Evolutionary conservation across 2,329 filamentous ascomycete species (phyloP), one percentile per base, ranked within the genome.

Genomic region (Diaporthe destruens): DNA sequence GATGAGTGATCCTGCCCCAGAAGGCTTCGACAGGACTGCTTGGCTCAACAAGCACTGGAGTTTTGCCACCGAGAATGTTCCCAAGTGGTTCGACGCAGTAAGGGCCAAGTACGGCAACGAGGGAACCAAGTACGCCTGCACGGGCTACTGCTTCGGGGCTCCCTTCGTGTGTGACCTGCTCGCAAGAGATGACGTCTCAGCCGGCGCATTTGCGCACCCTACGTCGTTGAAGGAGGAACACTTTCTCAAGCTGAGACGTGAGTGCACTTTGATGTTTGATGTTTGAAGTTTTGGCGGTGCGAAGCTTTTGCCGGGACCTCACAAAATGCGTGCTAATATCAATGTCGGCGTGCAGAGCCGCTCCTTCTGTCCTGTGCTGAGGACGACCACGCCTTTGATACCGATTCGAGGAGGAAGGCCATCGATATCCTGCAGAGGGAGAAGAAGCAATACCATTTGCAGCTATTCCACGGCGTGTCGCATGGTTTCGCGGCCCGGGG

Each of bases 401-500:
- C 80, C 2, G 79, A 81, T 32, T 77, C 79, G 0, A 78, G 85
- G n/a, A 79, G 81, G 18, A 79, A 78, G 53, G 85, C 85, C 2
- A 54, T 86, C 1, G 84, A 86, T 29, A 82, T 86, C 42, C 76
- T 87, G 63, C 80, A 81, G 55, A 78, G 78, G 32, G 77, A 79
- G 36, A 78, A 81, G 53, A 84, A 83, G 75, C 75, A 86, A 2
- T 93, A 90, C 80, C 90, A 93, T 77, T 84, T 92, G 75, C 90
- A 87, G 78, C 81, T 93, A 25, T 93, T 90, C 82, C 85, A 85
- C 32, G 86, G 86, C 49, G 88, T 92, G 20, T 81, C 84, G 73
- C 91, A 93, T 78, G 90, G 91, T 0, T 93, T 93, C 78, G 89
- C 89, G 9, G 86, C 91, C 11, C 86, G 90, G 67, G 86, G 83